Evolutionary conservation across 306 rosid genomes (phyloP).

Genomic region (Carpinus viminea): DNA sequence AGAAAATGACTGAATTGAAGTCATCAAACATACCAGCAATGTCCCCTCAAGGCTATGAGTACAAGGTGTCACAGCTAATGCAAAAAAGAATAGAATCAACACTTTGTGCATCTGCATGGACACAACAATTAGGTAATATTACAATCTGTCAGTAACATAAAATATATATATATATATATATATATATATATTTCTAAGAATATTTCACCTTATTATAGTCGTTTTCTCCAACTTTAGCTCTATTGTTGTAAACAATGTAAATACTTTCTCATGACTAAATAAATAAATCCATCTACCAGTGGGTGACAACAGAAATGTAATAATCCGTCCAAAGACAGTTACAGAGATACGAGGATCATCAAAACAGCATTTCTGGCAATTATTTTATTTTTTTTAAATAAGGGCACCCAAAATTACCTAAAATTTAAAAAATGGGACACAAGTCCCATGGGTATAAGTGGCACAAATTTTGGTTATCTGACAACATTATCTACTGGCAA

Average conservation of each 20-base stretch:
- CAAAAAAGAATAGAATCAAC: constrained; percentile 55
- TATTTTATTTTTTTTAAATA: background rate
- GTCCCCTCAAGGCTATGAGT: constrained; percentile 70
- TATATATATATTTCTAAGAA: no score
- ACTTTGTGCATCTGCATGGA: constrained; percentile 58
- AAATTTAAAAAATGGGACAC: background rate
- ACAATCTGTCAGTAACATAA: background rate
- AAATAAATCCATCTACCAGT: background rate
- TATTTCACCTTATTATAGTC: background rate
- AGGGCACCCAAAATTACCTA: background rate
- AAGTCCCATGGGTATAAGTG: background rate
- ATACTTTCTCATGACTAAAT: background rate
- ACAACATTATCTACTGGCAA: background rate
- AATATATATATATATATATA: no score
- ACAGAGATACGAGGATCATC: background rate
- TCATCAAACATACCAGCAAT: constrained; percentile 44
- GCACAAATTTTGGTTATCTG: background rate
- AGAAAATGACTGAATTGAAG: background rate
- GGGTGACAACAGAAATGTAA: background rate
- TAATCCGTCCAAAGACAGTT: background rate
- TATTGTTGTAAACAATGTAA: background rate
- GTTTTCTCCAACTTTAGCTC: background rate
- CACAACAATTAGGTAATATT: background rate
- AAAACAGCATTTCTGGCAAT: background rate
- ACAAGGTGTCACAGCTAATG: constrained; percentile 58